A percentile compares a stretch with the other conserved stretches of the same genome.
Conservation (phyloP, 805 yeast genomes). For the Pichia deserticola region DNA sequence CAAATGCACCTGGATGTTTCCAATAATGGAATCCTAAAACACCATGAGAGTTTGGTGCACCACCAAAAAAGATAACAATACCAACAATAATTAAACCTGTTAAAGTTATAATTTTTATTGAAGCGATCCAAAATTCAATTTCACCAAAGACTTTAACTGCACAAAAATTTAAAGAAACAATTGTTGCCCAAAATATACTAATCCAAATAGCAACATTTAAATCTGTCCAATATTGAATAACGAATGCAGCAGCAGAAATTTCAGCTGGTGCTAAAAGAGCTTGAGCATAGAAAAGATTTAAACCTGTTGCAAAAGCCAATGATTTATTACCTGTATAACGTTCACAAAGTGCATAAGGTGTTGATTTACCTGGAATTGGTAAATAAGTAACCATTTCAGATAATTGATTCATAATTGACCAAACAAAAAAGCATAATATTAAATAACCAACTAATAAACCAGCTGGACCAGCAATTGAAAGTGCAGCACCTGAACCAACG, state of each 20-base stretch:
- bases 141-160: constrained; percentile 38
- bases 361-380: constrained; percentile 48
- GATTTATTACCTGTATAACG: constrained; percentile 25
- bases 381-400: constrained; percentile 61
- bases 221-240: constrained; percentile 51
- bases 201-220: constrained; percentile 51
- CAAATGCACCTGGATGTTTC: constrained; percentile 40
- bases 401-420: constrained; percentile 53
- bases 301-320: constrained; percentile 29
- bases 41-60: constrained; percentile 46
- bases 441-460: constrained; percentile 49
- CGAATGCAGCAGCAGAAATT: constrained; percentile 55
- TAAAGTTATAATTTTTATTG: constrained; percentile 59
- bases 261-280: constrained; percentile 36
- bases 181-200: constrained; percentile 41
- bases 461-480: constrained; percentile 28
- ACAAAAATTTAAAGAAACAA: constrained; percentile 38
- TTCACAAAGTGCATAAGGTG: constrained; percentile 22
- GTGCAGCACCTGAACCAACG: constrained; percentile 42
- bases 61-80: constrained; percentile 53
- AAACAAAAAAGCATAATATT: constrained; percentile 57
- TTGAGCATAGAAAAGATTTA: constrained; percentile 30
- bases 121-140: constrained; percentile 57
- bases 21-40: constrained; percentile 64
- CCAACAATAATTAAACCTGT: constrained; percentile 52